Evolutionary conservation across 2,329 filamentous ascomycete species (phyloP), one percentile per base, ranked within the genome.

Genomic region (Sarocladium strictum): DNA sequence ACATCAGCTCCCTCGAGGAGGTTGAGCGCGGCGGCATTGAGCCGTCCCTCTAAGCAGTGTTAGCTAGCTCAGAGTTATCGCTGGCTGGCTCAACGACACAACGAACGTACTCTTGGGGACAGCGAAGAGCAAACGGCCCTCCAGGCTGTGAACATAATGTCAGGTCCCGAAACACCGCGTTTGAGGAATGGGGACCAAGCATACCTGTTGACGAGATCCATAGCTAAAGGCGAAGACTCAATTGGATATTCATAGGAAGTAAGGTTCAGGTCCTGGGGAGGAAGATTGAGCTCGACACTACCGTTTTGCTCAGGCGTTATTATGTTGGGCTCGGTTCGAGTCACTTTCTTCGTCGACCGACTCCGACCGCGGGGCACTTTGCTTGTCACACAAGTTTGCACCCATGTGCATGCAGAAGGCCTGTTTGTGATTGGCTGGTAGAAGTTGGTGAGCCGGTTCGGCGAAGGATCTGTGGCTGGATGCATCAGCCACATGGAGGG

Each of bases 31-130:
- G 90, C 84, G 73, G 90, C 83, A 72, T 97, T 89, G 54, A 99
- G 85, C 55, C 94, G 89, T 60, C 94, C 94, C 87, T 99, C 91
- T 96, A 66, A 38, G 40, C 23, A 35, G 57, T 54, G 49, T 53
- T 38, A 38, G 50, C 32, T 11, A 26, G 9, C 6, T 26, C 14
- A 40, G 17, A 7, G n/a, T n/a, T n/a, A n/a, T n/a, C n/a, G n/a
- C n/a, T n/a, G n/a, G n/a, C n/a, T n/a, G n/a, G n/a, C n/a, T n/a
- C n/a, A n/a, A n/a, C n/a, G n/a, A n/a, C n/a, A n/a, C n/a, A n/a
- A n/a, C n/a, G n/a, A n/a, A 84, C 89, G 77, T 76, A 92, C 90
- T 99, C 77, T 99, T 99, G 58, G 94, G 94, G n/a, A 99, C 90
- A 58, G 94, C 94, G 69, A 99, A 97, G 59, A 97, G 83, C 55